phyloP scores from a whole-genome alignment of 441 rosid genomes.

The Pelargonium myrrhifolium region DNA sequence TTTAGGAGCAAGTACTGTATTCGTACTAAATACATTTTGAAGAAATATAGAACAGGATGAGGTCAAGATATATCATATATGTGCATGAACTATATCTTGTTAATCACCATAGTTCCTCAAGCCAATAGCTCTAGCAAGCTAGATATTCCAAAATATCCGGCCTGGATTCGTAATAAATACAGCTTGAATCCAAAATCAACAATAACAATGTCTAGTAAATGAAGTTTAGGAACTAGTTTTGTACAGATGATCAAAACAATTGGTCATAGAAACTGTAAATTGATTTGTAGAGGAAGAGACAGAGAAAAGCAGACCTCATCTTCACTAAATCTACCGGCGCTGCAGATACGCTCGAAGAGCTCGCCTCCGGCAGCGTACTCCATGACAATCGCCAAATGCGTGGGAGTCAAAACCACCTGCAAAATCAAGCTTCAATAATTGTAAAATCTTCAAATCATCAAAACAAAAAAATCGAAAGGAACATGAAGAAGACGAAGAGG shows the following conservation, averaged over 20 bases:
- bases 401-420: conserved; percentile 84
- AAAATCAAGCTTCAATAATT: too few species aligned
- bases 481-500: neutral
- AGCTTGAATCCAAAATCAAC: neutral
- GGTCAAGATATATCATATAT: too few species aligned
- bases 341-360: conserved; percentile 70
- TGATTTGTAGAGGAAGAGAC: neutral
- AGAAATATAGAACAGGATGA: too few species aligned
- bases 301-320: conserved; percentile 47
- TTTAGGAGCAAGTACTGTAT: too few species aligned
- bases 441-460: too few species aligned
- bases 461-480: neutral
- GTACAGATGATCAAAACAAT: neutral
- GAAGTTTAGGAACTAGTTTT: neutral
- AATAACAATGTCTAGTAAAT: neutral
- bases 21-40: too few species aligned
- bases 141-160: conserved; percentile 46
- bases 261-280: neutral
- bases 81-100: too few species aligned
- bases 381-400: conserved; percentile 91
- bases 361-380: conserved; percentile 99
- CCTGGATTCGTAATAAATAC: conserved; percentile 32
- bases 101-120: too few species aligned
- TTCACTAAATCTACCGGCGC: conserved; percentile 88
- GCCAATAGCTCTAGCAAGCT: too few species aligned